Conservation (phyloP, 306 rosid species). For the Rosa chinensis region DNA sequence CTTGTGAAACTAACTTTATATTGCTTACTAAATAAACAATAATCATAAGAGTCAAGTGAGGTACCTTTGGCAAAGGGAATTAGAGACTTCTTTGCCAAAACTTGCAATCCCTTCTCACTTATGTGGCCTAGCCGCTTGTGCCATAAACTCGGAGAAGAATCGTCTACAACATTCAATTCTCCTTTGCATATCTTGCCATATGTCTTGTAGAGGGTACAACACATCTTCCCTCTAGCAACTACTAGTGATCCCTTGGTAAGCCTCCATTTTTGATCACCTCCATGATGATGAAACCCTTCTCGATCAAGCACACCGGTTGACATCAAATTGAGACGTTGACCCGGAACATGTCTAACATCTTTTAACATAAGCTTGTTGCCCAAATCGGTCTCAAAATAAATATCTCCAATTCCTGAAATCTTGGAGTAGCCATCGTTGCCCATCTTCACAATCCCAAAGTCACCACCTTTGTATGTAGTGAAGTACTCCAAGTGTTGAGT, state of each 20-base stretch:
- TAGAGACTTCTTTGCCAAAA: no score
- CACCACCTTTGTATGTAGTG: background rate
- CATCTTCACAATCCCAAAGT: background rate
- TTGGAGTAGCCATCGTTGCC: background rate
- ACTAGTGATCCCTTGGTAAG: constrained; percentile 1
- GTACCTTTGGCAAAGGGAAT: no score
- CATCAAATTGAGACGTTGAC: background rate
- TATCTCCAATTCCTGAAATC: background rate
- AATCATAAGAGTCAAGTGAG: no score
- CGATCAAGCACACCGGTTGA: background rate
- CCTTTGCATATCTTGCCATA: no score
- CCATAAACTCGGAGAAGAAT: no score
- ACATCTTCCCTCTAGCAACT: background rate
- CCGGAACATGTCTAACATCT: background rate
- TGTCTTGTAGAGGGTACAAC: no score
- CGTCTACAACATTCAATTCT: no score
- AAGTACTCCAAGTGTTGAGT: background rate
- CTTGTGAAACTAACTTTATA: no score
- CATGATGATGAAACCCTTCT: background rate
- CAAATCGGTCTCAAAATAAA: no score
- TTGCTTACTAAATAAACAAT: no score
- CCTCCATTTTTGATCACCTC: background rate
- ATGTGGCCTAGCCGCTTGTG: no score
- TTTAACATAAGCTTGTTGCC: background rate
- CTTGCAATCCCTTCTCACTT: no score